Evolutionary conservation across 495 filamentous ascomycete species (phyloP).

Genomic region (Filosporella fistucella): DNA sequence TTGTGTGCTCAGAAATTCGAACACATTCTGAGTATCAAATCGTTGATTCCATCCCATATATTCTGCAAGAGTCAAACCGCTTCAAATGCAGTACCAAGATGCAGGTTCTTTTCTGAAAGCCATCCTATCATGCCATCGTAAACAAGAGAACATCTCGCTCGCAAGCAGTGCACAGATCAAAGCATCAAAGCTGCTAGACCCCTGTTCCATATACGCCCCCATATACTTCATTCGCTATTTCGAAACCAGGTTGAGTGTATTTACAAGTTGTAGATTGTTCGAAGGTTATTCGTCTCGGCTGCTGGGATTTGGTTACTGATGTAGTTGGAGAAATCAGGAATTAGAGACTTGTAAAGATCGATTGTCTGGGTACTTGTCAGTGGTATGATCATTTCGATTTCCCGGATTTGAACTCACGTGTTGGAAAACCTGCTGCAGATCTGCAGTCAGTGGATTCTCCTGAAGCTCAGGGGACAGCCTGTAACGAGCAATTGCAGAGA

Average conservation of each 20-base stretch:
- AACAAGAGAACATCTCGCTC: not conserved
- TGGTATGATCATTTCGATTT: too few species aligned
- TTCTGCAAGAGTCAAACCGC: too few species aligned
- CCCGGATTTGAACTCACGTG: constrained; percentile 42
- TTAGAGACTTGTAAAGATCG: constrained; percentile 76
- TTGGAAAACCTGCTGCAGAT: constrained; percentile 39
- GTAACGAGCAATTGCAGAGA: constrained; percentile 77
- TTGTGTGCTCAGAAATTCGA: too few species aligned
- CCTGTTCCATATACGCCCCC: not conserved
- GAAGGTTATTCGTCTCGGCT: constrained; percentile 54
- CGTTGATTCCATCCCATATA: too few species aligned
- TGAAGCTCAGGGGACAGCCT: constrained; percentile 12
- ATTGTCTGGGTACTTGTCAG: constrained; percentile 71
- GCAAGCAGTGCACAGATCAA: too few species aligned
- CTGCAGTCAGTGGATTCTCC: constrained; percentile 24
- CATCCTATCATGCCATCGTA: too few species aligned
- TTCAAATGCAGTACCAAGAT: too few species aligned
- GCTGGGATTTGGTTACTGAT: constrained; percentile 55
- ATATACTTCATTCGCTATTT: not conserved
- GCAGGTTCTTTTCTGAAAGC: too few species aligned
- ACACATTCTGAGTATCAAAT: too few species aligned
- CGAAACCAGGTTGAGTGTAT: constrained; percentile 7
- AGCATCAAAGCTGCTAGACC: constrained; percentile 4
- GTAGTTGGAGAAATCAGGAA: constrained; percentile 80
- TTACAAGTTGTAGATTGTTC: constrained; percentile 38